Base-by-base conservation (phyloP, 495 filamentous ascomycete genomes). In the Collariella sp. region DNA sequence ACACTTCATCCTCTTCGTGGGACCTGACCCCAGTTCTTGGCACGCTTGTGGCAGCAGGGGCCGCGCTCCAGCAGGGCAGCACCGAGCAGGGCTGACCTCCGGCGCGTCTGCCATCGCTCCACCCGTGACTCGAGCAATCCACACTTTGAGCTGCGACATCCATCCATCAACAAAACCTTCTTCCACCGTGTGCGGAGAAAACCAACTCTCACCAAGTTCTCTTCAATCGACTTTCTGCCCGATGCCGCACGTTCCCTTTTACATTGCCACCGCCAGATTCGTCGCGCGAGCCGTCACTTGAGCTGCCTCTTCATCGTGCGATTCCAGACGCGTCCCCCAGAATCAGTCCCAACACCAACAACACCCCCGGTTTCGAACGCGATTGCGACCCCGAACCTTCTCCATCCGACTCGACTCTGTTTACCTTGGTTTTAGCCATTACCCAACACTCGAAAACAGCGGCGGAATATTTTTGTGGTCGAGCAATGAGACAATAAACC, bases 241-340 rank as follows among this genome's bases (percentile, higher is more conserved):
- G 35, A 52, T 52, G 50, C 39, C 3, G 15, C 20, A 19, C 40
- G 9, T 12, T 24, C 24, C 10, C 2, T 7, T n/a, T 23, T 39
- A 9, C 22, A 1, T 23, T 11, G 11, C 19, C 18, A 20, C 23
- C 19, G 16, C 19, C 39, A 13, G 16, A 2, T 10, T 19, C 3
- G 7, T 33, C n/a, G 29, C 22, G 22, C 39, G 49, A 11, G 15
- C 35, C 24, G 23, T 0, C 3, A 19, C 47, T 26, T n/a, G 29
- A 36, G 39, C 35, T 41, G 56, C 57, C 57, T 52, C 57, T 47
- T 47, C 50, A 40, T 56, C 44, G 12, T 43, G 16, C 41, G 24
- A 38, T 52, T 56, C 31, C 33, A 20, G 33, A 60, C 57, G 57
- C 48, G 57, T 46, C 33, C 39, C n/a, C 46, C 20, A 38, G 36